These are phyloP conservation scores for Lentinula novae-zelandiae DNA, from an alignment of 1,284 basidiomycete genomes.

Conservation along the genomic window DNA sequence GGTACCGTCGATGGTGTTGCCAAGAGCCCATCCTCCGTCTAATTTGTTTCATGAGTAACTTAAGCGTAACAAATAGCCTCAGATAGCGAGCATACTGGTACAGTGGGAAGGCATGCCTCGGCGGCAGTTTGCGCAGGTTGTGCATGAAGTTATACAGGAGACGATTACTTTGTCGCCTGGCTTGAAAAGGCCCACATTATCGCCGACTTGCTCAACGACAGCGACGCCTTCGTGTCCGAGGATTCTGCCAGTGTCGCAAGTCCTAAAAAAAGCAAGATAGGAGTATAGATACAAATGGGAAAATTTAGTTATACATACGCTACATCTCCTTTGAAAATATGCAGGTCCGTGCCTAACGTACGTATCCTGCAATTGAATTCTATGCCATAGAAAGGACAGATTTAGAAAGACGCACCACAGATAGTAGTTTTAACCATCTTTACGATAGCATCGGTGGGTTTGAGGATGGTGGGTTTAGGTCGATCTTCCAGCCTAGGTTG, in stretches of 20 bases:
- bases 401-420: constrained; percentile 19
- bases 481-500: constrained; percentile 19
- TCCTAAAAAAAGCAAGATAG: background rate
- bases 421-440: constrained; percentile 24
- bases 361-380: background rate
- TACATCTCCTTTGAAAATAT: constrained; percentile 27
- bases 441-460: constrained; percentile 24
- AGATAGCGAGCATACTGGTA: background rate
- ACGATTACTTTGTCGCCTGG: constrained; percentile 22
- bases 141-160: constrained; percentile 14
- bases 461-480: constrained; percentile 19
- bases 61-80: background rate
- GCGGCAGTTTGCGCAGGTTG: constrained; percentile 19
- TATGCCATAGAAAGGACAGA: background rate
- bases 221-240: constrained; percentile 34
- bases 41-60: background rate
- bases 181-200: constrained; percentile 26
- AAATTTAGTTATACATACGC: constrained; percentile 8
- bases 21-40: constrained; percentile 25
- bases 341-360: constrained; percentile 23
- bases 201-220: constrained; percentile 26
- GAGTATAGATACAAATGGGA: background rate
- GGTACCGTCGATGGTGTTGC: constrained; percentile 25
- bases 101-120: constrained; percentile 24
- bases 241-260: constrained; percentile 20